Conservation (phyloP, 306 rosid genomes). For the Rosa lucieae region DNA sequence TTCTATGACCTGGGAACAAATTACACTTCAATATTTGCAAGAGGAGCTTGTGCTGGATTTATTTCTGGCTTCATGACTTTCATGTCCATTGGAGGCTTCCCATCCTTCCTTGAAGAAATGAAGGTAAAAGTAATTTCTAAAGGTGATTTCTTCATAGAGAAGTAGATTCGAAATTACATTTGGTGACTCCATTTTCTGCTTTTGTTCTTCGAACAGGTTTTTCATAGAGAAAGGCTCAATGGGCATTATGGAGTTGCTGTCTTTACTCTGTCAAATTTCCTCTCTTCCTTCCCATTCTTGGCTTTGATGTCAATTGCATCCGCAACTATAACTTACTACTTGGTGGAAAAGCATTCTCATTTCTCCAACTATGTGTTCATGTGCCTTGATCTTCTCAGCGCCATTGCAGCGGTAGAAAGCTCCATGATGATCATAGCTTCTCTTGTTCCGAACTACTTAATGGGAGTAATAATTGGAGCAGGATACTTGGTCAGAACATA, state of each 20-base stretch:
- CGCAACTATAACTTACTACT: constrained; percentile 58
- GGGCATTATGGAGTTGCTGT: constrained; percentile 76
- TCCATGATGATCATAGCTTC: constrained; percentile 92
- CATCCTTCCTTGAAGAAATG: constrained; percentile 93
- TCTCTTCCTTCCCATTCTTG: constrained; percentile 83
- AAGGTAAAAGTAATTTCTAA: constrained; percentile 44
- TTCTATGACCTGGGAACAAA: constrained; percentile 62
- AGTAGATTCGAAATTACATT: neutral
- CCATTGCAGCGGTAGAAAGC: constrained; percentile 82
- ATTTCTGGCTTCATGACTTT: constrained; percentile 91
- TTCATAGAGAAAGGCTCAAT: constrained; percentile 65
- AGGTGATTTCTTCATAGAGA: neutral
- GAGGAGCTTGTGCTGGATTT: constrained; percentile 88
- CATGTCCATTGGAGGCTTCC: constrained; percentile 96
- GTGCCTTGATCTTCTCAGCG: constrained; percentile 56
- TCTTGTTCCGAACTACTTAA: constrained; percentile 83
- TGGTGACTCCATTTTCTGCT: neutral
- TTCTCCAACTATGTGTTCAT: constrained; percentile 48
- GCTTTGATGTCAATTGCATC: constrained; percentile 68
- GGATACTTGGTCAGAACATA: constrained; percentile 67
- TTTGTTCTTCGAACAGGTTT: constrained; percentile 52
- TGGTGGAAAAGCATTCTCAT: constrained; percentile 72
- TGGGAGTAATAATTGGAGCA: constrained; percentile 87
- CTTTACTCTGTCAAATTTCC: constrained; percentile 69
- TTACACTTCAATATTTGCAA: constrained; percentile 64